A percentile compares a stretch with the other conserved stretches of the same genome.
These are phyloP conservation scores for Zancudomyces culisetae DNA, from an alignment of 371 early-diverging fungal species.

Conservation along the genomic window DNA sequence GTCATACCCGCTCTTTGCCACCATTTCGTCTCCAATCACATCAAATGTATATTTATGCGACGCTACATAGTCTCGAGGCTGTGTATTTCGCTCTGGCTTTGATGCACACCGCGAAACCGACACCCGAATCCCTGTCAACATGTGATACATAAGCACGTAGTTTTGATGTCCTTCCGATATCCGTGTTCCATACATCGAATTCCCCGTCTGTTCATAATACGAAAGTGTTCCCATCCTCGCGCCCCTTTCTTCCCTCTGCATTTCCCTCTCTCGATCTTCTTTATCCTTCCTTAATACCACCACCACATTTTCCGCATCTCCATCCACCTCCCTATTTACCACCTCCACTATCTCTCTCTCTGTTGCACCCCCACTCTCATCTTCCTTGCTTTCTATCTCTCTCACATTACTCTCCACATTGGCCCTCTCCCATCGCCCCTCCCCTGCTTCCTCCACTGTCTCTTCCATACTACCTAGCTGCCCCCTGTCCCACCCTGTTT, in stretches of 20 bases:
- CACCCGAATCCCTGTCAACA: conserved; percentile 83
- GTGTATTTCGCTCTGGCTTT: conserved; percentile 49
- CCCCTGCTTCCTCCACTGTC: background rate
- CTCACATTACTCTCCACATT: too few species aligned
- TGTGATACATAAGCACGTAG: conserved; percentile 87
- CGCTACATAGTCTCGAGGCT: conserved; percentile 57
- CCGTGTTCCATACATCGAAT: conserved; percentile 17
- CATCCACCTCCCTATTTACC: too few species aligned
- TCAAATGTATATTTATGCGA: conserved; percentile 88
- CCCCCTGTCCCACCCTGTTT: too few species aligned
- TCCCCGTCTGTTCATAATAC: conserved; percentile 7
- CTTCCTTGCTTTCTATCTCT: too few species aligned
- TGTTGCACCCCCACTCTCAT: too few species aligned
- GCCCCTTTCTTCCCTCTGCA: too few species aligned
- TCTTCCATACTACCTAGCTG: background rate
- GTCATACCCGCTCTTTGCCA: conserved; percentile 80
- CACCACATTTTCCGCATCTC: too few species aligned
- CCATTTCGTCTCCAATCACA: conserved; percentile 73
- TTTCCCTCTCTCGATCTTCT: too few species aligned
- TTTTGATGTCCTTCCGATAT: conserved; percentile 41
- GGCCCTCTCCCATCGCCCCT: too few species aligned
- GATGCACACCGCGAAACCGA: conserved; percentile 76
- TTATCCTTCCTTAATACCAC: too few species aligned
- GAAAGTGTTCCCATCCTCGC: background rate
- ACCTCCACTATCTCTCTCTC: too few species aligned